phyloP scores from a whole-genome alignment of 768 basidiomycete genomes.

The Kwoniella shandongensis region DNA sequence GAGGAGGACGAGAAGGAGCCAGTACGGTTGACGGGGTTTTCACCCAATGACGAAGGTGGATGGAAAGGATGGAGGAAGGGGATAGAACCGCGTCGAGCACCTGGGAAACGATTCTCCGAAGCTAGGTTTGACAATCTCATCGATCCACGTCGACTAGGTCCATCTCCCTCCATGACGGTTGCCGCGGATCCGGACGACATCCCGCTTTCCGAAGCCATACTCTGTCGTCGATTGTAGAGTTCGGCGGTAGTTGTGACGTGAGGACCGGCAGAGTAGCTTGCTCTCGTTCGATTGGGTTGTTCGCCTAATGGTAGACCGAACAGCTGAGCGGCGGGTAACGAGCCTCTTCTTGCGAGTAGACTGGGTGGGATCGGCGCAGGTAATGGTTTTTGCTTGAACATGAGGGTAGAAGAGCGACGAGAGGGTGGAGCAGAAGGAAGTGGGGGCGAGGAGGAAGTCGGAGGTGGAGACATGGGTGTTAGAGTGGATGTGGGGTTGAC shows the following conservation, averaged over 20 bases:
- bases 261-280: constrained; percentile 16
- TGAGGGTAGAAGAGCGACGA: constrained; percentile 23
- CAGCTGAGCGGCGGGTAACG: constrained; percentile 28
- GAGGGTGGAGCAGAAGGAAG: constrained; percentile 6
- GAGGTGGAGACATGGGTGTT: neutral
- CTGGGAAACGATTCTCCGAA: constrained; percentile 1
- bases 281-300: constrained; percentile 8
- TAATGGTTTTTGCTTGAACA: constrained; percentile 32
- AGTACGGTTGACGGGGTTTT: no score
- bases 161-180: constrained; percentile 9
- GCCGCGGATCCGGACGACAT: constrained; percentile 14
- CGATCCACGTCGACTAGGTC: neutral
- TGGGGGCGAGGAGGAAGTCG: constrained; percentile 1
- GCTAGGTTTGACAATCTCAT: neutral
- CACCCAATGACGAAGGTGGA: no score
- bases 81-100: constrained; percentile 10
- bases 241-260: constrained; percentile 21
- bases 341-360: constrained; percentile 34
- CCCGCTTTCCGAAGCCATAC: constrained; percentile 24
- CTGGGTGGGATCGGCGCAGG: constrained; percentile 35
- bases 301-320: constrained; percentile 20
- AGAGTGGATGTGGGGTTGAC: constrained; percentile 6
- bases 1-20: constrained; percentile 12
- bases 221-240: constrained; percentile 32
- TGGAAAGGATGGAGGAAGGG: constrained; percentile 11